Evolutionary conservation across 352 stramenopile genomes (phyloP).

Genomic region (Phytophthora sojae): DNA sequence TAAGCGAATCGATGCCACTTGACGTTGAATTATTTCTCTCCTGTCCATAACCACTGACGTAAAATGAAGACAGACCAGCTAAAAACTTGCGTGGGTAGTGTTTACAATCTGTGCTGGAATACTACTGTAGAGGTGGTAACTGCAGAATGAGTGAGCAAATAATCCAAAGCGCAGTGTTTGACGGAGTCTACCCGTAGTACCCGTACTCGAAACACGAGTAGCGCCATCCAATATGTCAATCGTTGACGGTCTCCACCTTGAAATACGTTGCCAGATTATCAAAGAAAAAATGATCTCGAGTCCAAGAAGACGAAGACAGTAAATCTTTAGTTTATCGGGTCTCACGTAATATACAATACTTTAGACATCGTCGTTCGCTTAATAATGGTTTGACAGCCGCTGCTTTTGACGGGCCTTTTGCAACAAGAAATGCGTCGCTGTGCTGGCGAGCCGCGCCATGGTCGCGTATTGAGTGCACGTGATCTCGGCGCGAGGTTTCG

Average conservation of each 20-base stretch:
- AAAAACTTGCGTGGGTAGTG: too few relatives aligned
- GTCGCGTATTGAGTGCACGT: conserved; percentile 44
- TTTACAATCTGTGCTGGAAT: too few relatives aligned
- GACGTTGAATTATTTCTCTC: not conserved
- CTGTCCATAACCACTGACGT: too few relatives aligned
- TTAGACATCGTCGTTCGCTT: not conserved
- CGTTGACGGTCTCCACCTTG: not conserved
- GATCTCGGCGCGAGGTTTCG: conserved; percentile 35
- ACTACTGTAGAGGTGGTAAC: not conserved
- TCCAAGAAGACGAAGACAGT: not conserved
- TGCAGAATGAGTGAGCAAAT: not conserved
- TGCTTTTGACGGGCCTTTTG: conserved; percentile 12
- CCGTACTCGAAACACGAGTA: too few relatives aligned
- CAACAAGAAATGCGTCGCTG: conserved; percentile 23
- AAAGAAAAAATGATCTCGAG: not conserved
- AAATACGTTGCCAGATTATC: too few relatives aligned
- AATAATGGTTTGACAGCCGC: not conserved
- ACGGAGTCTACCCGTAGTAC: too few relatives aligned
- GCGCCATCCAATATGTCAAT: not conserved
- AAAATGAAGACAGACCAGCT: too few relatives aligned
- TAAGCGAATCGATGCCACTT: not conserved
- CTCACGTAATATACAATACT: not conserved
- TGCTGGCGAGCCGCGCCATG: conserved; percentile 26
- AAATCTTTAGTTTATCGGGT: not conserved
- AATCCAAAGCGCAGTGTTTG: not conserved